Evolutionary conservation across 148 eudicot species (phyloP).

Genomic region (Suaeda aralocaspica): DNA sequence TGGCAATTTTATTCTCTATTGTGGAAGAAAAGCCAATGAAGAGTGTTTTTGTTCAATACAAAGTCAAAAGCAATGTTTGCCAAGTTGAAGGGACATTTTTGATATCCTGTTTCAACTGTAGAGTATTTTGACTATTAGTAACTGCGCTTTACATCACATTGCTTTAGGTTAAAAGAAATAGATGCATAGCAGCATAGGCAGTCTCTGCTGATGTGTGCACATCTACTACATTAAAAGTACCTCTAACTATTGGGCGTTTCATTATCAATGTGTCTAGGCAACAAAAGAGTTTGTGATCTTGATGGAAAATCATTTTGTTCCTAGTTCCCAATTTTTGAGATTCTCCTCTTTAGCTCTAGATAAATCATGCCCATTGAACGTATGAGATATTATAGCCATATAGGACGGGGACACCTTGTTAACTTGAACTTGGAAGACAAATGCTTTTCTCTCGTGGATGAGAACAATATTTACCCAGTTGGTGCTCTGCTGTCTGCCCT

Average conservation of each 20-base stretch:
- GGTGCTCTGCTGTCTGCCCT: neutral
- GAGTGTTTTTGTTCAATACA: neutral
- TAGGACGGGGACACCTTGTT: neutral
- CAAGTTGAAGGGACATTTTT: neutral
- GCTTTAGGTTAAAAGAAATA: neutral
- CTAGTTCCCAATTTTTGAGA: neutral
- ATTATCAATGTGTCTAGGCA: neutral
- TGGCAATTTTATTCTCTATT: neutral
- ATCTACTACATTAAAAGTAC: neutral
- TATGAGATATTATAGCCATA: neutral
- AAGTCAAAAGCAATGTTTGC: neutral
- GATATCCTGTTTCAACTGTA: neutral
- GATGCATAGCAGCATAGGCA: neutral
- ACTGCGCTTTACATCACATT: neutral
- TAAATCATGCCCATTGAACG: neutral
- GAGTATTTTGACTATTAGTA: neutral
- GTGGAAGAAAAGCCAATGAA: neutral
- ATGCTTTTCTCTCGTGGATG: neutral
- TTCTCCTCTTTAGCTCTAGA: neutral
- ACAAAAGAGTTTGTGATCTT: neutral
- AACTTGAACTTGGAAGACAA: neutral
- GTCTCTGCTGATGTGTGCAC: neutral
- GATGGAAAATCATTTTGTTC: neutral
- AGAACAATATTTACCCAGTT: neutral
- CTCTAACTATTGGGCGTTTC: neutral